Evolutionary conservation across 2,329 filamentous ascomycete species (phyloP), one percentile per base, ranked within the genome.

Genomic region (Fusarium zealandicum): DNA sequence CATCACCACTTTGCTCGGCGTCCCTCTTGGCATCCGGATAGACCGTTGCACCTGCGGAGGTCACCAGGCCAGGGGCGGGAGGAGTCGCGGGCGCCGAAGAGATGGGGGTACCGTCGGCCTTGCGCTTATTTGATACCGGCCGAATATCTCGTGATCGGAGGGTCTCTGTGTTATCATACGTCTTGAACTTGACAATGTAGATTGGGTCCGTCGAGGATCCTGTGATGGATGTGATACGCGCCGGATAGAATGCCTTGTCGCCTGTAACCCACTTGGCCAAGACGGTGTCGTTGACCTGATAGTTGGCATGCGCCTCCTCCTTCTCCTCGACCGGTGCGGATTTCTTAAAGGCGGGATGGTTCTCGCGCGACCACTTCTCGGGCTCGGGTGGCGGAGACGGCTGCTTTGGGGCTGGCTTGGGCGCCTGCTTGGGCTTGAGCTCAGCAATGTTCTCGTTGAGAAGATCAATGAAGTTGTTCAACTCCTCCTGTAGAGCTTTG

Each of bases 111-210:
- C 84, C 87, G 76, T 97, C 93, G 73, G 91, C 90, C 77, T 97
- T 96, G 71, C 92, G 86, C 80, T 96, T 93, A 75, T 84, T 87
- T 43, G 85, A 84, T 30, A 95, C 78, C 43, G 92, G 90, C 67
- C 90, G 88, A 62, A 97, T 90, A 69, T 98, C 92, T 73, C 89
- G 88, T 57, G 89, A 86, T 55, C 88, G 85, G 56, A 96, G 76
- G 28, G 90, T 95, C 74, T 96, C 92, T 38, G 89, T 91, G 17
- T 84, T 92, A 60, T 88, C 85, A 76, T 98, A 98, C 68, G 86
- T 90, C 76, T 96, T 93, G 81, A 98, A 99, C 66, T 90, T 95
- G 73, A 99, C 93, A 40, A 91, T 89, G 73, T 97, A 99, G 60
- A 97, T 90, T 30, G 93, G 93, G 45, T 91, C 90, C 36, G 87